Evolutionary conservation across 1,284 basidiomycete genomes (phyloP), one percentile per base, ranked within the genome.

Genomic region (Pseudozyma sp.): DNA sequence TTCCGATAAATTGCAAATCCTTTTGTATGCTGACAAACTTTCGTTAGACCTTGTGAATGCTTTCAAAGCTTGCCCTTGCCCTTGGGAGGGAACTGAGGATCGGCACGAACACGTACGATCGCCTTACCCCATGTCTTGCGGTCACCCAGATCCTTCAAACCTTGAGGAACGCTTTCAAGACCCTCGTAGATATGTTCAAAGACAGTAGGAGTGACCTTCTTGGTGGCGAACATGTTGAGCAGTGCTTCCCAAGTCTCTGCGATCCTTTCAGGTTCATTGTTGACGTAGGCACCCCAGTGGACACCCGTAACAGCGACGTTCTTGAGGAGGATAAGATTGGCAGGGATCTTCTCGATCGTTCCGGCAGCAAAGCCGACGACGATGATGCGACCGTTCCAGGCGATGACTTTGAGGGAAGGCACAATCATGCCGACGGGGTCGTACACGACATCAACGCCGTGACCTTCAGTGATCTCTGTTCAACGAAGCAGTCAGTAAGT

Each of bases 61-160:
- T 16, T 9, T 66, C 38, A 78, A 19, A 78, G 65, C 66, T 76
- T 78, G 56, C 60, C 52, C 69, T 72, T 76, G 36, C 76, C 72
- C 63, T 70, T 78, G 18, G 76, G 73, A 5, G 76, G 76, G 48
- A 55, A 59, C 38, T 67, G 54, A 9, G 76, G 76, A 45, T 80
- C 78, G 35, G 69, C 70, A 10, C 73, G 52, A 39, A 98, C 86
- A 42, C 88, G 88, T 1, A 94, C 89, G 19, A 96, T 87, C 0
- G 89, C 92, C 85, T 98, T 98, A 1, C 95, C 96, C 93, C 93
- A 98, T 2, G 94, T 96, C 86, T 93, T 90, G 64, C 96, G 87
- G 57, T 88, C 88, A 80, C 94, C 87, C 35, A 89, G 80, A 73
- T 87, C 88, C 47, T 82, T 75, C 52, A 89, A 72, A 1, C 87